Conservation (phyloP, 345 rosid species). For the Eucalyptus regnans region DNA sequence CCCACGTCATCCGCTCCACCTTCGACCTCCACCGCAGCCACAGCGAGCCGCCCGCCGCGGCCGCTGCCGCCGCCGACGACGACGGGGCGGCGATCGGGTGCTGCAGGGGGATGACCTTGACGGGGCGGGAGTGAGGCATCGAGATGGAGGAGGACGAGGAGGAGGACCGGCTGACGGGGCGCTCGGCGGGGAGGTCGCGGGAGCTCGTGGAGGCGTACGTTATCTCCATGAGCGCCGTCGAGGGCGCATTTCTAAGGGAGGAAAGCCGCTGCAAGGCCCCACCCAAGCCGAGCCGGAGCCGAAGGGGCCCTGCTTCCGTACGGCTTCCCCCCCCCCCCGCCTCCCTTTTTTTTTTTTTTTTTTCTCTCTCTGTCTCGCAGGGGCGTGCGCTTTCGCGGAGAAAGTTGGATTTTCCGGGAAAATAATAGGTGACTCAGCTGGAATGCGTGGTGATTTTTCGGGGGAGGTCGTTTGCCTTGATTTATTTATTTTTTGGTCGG, state of each 20-base stretch:
- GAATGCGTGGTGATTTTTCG: background rate
- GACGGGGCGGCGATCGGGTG: slow-evolving; percentile 46
- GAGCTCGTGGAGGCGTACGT: slow-evolving; percentile 46
- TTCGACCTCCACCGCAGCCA: slow-evolving; percentile 30
- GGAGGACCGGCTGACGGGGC: background rate
- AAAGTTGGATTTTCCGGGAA: background rate
- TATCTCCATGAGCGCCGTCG: slow-evolving; percentile 33
- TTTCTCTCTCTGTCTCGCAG: background rate
- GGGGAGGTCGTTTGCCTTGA: background rate
- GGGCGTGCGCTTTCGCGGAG: background rate
- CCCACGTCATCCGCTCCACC: slow-evolving; percentile 36
- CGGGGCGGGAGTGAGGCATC: slow-evolving; percentile 47
- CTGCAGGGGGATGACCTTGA: slow-evolving; percentile 67
- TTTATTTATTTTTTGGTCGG: background rate
- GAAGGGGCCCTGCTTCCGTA: background rate
- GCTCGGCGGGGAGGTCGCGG: slow-evolving; percentile 6
- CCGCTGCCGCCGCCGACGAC: background rate
- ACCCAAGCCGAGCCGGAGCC: background rate
- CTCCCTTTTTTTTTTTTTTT: fast-evolving
- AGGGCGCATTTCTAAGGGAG: background rate
- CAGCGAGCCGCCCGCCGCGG: slow-evolving; percentile 2
- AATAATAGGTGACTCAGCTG: background rate
- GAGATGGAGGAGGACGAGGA: slow-evolving; percentile 2
- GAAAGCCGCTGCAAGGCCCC: background rate
- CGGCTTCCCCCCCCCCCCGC: fast-evolving